phyloP scores from a whole-genome alignment of 495 filamentous ascomycete genomes.

The Cercophora scortea region DNA sequence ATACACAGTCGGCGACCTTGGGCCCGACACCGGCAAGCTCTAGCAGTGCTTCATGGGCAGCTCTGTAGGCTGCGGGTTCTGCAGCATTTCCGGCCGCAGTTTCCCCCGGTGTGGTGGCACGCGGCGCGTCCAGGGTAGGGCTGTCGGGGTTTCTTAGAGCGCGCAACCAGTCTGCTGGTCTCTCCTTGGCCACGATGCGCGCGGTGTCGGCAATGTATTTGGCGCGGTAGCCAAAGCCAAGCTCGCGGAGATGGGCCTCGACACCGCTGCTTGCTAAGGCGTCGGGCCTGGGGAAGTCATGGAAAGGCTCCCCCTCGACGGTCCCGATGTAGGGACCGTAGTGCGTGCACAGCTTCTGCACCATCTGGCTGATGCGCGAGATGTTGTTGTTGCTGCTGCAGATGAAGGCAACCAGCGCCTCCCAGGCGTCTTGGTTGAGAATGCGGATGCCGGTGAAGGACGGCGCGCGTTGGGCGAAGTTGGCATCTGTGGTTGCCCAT shows the following conservation, averaged over 20 bases:
- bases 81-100: neutral
- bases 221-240: slow-evolving; percentile 93
- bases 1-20: slow-evolving; percentile 95
- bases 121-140: slow-evolving; percentile 44
- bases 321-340: slow-evolving; percentile 73
- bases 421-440: slow-evolving; percentile 91
- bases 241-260: slow-evolving; percentile 65
- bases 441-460: slow-evolving; percentile 92
- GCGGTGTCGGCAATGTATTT: slow-evolving; percentile 87
- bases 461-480: slow-evolving; percentile 82
- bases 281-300: slow-evolving; percentile 78
- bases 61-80: slow-evolving; percentile 46
- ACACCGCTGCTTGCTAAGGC: slow-evolving; percentile 60
- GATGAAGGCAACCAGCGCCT: slow-evolving; percentile 88
- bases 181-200: slow-evolving; percentile 56
- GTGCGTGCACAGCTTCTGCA: slow-evolving; percentile 79
- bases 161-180: slow-evolving; percentile 67
- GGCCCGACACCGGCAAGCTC: slow-evolving; percentile 81
- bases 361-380: slow-evolving; percentile 88
- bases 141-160: slow-evolving; percentile 67
- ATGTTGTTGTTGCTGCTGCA: slow-evolving; percentile 99
- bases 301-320: slow-evolving; percentile 61
- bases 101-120: neutral
- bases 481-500: slow-evolving; percentile 79
- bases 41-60: slow-evolving; percentile 75